Evolutionary conservation across 2,329 filamentous ascomycete genomes (phyloP).

Genomic region (Gaeumannomyces sp.): DNA sequence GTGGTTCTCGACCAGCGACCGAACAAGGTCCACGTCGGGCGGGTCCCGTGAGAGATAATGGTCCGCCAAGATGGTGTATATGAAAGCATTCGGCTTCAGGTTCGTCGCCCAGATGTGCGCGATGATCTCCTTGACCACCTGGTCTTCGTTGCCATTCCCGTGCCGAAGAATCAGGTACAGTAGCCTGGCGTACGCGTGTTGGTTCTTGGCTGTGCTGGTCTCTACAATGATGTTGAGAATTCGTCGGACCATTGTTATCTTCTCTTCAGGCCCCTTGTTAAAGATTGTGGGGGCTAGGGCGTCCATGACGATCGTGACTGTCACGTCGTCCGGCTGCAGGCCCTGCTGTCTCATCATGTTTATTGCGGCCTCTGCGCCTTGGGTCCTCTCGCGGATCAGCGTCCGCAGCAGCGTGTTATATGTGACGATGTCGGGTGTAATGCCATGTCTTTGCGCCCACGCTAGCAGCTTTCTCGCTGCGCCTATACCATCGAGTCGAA

Average conservation of each 20-base stretch:
- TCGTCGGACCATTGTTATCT: constrained; percentile 42
- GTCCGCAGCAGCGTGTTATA: constrained; percentile 66
- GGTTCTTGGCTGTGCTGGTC: not conserved
- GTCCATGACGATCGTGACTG: constrained; percentile 68
- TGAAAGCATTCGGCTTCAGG: constrained; percentile 52
- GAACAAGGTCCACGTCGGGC: constrained; percentile 55
- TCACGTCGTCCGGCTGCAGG: constrained; percentile 57
- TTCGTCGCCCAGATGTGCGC: constrained; percentile 51
- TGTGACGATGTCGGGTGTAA: constrained; percentile 50
- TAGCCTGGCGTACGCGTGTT: constrained; percentile 2
- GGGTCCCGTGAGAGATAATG: constrained; percentile 56
- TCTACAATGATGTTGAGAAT: constrained; percentile 53
- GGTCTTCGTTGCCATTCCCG: constrained; percentile 27
- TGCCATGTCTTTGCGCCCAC: constrained; percentile 52
- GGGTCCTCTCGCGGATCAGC: constrained; percentile 44
- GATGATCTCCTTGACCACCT: constrained; percentile 55
- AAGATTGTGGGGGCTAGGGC: constrained; percentile 20
- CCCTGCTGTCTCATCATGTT: constrained; percentile 50
- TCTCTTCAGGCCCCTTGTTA: constrained; percentile 37
- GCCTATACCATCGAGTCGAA: constrained; percentile 39
- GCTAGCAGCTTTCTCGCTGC: constrained; percentile 48
- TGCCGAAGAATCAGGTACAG: not conserved
- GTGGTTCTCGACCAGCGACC: constrained; percentile 52
- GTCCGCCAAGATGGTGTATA: constrained; percentile 68
- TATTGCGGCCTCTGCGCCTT: constrained; percentile 48